Evolutionary conservation across 176 grass and related monocot genomes (phyloP), one percentile per base, ranked within the genome.

Genomic region (Avena sativa): DNA sequence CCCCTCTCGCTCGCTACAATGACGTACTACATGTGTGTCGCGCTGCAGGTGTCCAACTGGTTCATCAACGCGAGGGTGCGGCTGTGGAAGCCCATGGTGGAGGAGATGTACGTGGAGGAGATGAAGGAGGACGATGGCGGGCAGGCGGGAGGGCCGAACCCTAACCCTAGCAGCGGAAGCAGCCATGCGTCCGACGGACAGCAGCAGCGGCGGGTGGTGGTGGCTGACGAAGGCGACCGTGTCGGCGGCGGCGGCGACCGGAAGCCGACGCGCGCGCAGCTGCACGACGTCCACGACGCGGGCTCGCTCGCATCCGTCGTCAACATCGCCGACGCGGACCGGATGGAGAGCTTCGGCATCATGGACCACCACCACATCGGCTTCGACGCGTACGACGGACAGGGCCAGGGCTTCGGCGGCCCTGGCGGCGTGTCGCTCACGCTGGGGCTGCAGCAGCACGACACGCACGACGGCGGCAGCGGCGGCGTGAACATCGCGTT

Each of bases 1-100:
- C 81, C 23, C 23, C 51, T 76, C 71, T 84, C 76, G 51, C 71
- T 84, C 76, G 51, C 64, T 34, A 83, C 76, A 84, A 13, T 62
- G 48, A 81, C 23, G 23, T 23, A 23, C 23, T 23, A 23, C 88
- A 13, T 44, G 38, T 21, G 20, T 15, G 8, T 53, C 68, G 51
- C 34, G 32, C 13, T 30, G 81, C 86, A 97, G 95, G 95, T 97
- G 34, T 92, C 90, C 66, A 97, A 97, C 79, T 97, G 95, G 95
- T 95, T 93, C 91, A 93, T 95, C 90, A 93, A 93, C 32, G 93
- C 91, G 48, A 82, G 91, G 52, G 93, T 95, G 49, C 84, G 95
- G 82, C 84, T 98, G 19, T 98, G 95, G 95, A 98, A 98, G 83
- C 95, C 95, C 28, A 98, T 98, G 95, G 91, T 98, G 88, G 95